Evolutionary conservation across 2,329 filamentous ascomycete species (phyloP), one percentile per base, ranked within the genome.

Genomic region (Pezicula neosporulosa): DNA sequence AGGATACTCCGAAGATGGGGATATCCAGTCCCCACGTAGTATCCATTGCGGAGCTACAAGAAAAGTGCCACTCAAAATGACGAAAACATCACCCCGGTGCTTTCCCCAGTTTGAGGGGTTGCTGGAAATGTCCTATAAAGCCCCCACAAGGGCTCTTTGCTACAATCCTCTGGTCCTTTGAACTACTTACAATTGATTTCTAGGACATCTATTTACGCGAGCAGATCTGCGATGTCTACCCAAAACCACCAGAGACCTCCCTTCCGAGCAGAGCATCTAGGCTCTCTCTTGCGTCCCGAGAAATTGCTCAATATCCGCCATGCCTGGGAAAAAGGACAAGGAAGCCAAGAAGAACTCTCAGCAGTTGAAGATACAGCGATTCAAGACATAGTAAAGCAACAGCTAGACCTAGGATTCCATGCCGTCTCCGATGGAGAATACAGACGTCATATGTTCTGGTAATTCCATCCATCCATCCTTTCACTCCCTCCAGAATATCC

Each of bases 371-470:
- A 83, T 58, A 75, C 74, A 62, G 74, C 81, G 33, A 78, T 86
- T 60, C 75, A 77, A 43, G 72, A 82, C 27, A 76, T 84, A 48
- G 80, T 85, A 30, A 74, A 79, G 57, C 71, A 76, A 49, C 83
- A 86, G 69, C 70, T 78, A 51, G 73, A 82, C 59, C 70, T 80
- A 16, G 77, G 81, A n/a, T 77, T 82, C 54, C 74, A 76, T 45
- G 75, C 75, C 13, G 69, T 85, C 48, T 80, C 78, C 24, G 81
- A 82, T 63, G 83, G 83, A 57, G 83, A 86, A 66, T 86, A 58
- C 33, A 36, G 52, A 19, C 49, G 61, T n/a, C 58, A 60, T 33
- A 13, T 33, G 30, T 33, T 33, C 5, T 42, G 3, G 38, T 41
- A 41, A 41, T 8, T 16, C n/a, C 8, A 4, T 16, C 38, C 30